These are phyloP conservation scores for Ogataea nonfermentans DNA, from an alignment of 805 yeast species.

Conservation along the genomic window DNA sequence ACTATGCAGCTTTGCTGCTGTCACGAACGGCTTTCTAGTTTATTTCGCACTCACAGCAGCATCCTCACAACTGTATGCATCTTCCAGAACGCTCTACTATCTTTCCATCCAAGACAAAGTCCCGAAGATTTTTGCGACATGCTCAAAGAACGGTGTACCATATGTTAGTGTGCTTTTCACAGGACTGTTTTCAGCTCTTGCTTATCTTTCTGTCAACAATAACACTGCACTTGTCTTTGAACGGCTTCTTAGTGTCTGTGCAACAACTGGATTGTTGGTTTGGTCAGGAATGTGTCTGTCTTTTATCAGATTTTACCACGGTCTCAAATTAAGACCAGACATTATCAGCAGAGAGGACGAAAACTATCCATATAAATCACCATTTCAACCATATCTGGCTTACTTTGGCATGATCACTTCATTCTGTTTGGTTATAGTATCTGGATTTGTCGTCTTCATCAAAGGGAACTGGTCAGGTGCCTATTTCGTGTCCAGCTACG, in stretches of 20 bases:
- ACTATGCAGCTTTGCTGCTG: constrained; percentile 48
- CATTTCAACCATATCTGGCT: constrained; percentile 55
- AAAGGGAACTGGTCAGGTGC: constrained; percentile 47
- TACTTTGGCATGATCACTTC: constrained; percentile 47
- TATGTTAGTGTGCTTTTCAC: constrained; percentile 65
- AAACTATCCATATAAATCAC: constrained; percentile 54
- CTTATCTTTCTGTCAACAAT: constrained; percentile 58
- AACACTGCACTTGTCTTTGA: constrained; percentile 63
- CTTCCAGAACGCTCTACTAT: constrained; percentile 57
- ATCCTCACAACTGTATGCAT: constrained; percentile 55
- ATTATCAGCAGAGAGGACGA: constrained; percentile 52
- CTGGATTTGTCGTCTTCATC: constrained; percentile 53
- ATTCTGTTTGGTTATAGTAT: constrained; percentile 39
- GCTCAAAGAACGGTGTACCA: constrained; percentile 70
- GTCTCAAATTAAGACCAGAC: constrained; percentile 53
- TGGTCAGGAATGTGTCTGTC: constrained; percentile 71
- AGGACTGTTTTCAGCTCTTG: constrained; percentile 56
- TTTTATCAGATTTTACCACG: constrained; percentile 52
- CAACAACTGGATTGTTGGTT: constrained; percentile 73
- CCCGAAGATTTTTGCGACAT: constrained; percentile 57
- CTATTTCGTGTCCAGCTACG: constrained; percentile 54
- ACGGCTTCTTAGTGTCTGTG: constrained; percentile 62
- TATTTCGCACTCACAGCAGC: constrained; percentile 58
- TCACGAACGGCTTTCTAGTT: constrained; percentile 50
- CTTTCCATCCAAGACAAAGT: constrained; percentile 56